Evolutionary conservation across 495 filamentous ascomycete genomes (phyloP), one percentile per base, ranked within the genome.

Genomic region (Mytilinidion resinicola): DNA sequence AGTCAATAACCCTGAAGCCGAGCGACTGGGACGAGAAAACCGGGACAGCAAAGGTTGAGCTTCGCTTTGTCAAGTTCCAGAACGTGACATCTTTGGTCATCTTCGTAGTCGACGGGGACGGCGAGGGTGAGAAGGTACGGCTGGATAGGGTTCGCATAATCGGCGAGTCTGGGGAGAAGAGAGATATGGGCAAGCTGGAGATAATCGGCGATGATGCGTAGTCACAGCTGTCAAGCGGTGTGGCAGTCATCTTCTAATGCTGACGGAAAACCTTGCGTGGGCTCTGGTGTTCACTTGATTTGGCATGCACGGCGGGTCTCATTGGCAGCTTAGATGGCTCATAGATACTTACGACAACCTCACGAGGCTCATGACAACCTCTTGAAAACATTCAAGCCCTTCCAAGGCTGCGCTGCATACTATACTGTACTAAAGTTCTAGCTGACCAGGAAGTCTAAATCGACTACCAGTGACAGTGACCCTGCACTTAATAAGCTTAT

Each of bases 21-120:
- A 78, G 78, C 46, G 89, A 96, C 71, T 98, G 93, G 93, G 91
- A 96, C 72, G 57, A 69, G 51, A 82, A 83, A 59, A 93, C 90
- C 4, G 89, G 85, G 11, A 97, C 95, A 4, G 91, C 88, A 10
- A 90, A 82, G 67, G 75, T 97, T 17, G 76, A 85, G 37, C 73
- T 96, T 62, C 87, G 92, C 11, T 97, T 91, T 69, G 95, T 97
- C 72, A 96, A 96, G 75, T 98, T 96, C 77, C 93, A 98, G 75
- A 95, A 87, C 59, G 84, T 96, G 37, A 85, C 81, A 56, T 90
- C 84, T 54, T 69, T 98, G 65, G 89, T 95, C 8, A 57, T 97
- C 2, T 97, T 96, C 74, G 85, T 97, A 49, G 86, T 87, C 53
- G 85, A 96, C 70, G 91, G 89, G 2, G 93, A 96, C 43, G 87